Percentiles rank a stretch among this genome's conserved stretches.
Conservation (phyloP, 805 yeast species). For the Priceomyces medius region DNA sequence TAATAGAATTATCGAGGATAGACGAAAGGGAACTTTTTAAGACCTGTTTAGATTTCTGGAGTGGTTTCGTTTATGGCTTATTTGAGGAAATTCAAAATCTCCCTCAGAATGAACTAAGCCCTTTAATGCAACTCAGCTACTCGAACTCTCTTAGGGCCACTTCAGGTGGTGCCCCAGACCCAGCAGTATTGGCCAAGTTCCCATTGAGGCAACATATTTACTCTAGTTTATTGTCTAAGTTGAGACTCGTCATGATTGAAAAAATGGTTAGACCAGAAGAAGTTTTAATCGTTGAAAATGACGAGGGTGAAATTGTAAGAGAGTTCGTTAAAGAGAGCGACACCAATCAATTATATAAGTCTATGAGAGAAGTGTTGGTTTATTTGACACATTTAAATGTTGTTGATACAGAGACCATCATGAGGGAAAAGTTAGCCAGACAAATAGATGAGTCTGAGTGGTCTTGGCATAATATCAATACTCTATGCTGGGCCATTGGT, state of each 20-base stretch:
- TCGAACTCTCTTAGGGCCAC: conserved; percentile 41
- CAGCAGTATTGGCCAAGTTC: conserved; percentile 68
- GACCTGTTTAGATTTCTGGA: conserved; percentile 95
- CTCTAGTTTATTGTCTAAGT: conserved; percentile 70
- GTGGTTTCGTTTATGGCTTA: conserved; percentile 74
- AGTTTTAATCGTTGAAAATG: conserved; percentile 93
- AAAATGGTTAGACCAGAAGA: conserved; percentile 99
- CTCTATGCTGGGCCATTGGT: conserved; percentile 99
- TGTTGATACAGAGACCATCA: conserved; percentile 86
- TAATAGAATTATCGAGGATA: conserved; percentile 81
- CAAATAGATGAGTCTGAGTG: conserved; percentile 97
- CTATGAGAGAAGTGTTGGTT: conserved; percentile 93
- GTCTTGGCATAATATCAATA: conserved; percentile 98
- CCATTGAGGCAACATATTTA: conserved; percentile 87
- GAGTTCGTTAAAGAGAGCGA: conserved; percentile 97
- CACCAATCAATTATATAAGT: conserved; percentile 91
- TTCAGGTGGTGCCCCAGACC: conserved; percentile 83
- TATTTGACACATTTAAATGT: conserved; percentile 95
- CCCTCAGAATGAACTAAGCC: conserved; percentile 70
- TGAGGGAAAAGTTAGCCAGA: conserved; percentile 86
- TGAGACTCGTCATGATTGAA: conserved; percentile 92
- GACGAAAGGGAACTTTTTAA: conserved; percentile 96
- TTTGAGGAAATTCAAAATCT: conserved; percentile 82
- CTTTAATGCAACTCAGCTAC: conserved; percentile 66
- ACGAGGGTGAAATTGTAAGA: conserved; percentile 98